Conservation (phyloP, 371 early-diverging fungal genomes). For the Nematocida parisii region DNA sequence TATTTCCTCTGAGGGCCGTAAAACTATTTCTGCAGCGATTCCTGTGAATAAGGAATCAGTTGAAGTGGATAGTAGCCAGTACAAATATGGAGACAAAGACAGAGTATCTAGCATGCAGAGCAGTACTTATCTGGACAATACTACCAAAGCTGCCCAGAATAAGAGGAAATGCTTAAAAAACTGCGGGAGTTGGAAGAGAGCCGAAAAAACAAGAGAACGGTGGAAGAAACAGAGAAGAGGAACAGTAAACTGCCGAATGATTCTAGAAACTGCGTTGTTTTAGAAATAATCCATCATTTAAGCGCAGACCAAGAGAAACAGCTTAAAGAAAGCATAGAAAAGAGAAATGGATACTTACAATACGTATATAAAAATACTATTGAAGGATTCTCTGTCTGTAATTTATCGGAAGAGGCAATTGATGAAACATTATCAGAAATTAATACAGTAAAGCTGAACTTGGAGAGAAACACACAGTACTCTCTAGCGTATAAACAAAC, state of each 20-base stretch:
- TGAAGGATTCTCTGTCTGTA: neutral
- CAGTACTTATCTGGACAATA: neutral
- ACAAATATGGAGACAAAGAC: neutral
- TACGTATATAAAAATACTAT: slow-evolving; percentile 5
- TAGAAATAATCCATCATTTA: neutral
- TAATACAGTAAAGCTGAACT: neutral
- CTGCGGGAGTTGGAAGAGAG: neutral
- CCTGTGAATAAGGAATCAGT: neutral
- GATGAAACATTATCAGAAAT: neutral
- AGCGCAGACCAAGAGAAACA: neutral
- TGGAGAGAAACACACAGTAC: slow-evolving; percentile 30
- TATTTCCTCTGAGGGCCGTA: neutral
- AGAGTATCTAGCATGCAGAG: neutral
- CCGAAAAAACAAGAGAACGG: neutral
- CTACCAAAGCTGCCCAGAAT: neutral
- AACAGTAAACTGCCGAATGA: neutral
- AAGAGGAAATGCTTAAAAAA: neutral
- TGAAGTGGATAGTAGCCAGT: neutral
- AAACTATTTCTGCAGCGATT: neutral
- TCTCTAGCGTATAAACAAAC: slow-evolving; percentile 19
- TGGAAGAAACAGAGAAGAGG: neutral
- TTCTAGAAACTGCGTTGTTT: neutral
- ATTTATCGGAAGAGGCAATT: neutral
- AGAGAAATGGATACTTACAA: neutral
- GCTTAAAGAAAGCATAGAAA: neutral